Evolutionary conservation across 2,329 filamentous ascomycete genomes (phyloP).

Genomic region (Zarea fungicola): DNA sequence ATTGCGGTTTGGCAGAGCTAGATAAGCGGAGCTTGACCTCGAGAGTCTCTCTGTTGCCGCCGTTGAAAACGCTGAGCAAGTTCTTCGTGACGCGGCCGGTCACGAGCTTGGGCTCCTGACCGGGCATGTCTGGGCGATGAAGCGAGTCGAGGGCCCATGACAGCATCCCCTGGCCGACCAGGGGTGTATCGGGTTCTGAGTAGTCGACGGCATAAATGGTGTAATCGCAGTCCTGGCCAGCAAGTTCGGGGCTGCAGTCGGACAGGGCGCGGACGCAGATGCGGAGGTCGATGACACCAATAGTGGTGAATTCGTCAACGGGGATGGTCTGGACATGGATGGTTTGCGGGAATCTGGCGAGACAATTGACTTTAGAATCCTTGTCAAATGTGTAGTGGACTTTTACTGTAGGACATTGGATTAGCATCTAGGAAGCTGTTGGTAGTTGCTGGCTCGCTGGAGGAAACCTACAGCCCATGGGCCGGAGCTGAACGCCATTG

Average conservation of each 20-base stretch:
- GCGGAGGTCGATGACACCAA: constrained; percentile 83
- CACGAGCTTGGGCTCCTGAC: constrained; percentile 65
- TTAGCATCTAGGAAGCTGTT: constrained; percentile 8
- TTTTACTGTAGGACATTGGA: constrained; percentile 62
- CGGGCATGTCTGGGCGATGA: constrained; percentile 29
- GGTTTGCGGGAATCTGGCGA: constrained; percentile 77
- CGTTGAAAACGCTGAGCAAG: constrained; percentile 74
- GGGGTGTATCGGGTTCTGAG: constrained; percentile 86
- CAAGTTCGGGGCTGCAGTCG: constrained; percentile 76
- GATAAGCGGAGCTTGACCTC: constrained; percentile 90
- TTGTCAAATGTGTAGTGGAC: constrained; percentile 94
- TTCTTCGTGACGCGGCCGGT: constrained; percentile 90
- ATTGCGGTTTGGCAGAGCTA: constrained; percentile 59
- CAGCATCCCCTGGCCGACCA: constrained; percentile 93
- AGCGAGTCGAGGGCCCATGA: constrained; percentile 66
- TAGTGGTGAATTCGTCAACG: constrained; percentile 72
- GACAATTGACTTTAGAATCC: constrained; percentile 80
- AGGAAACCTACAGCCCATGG: constrained; percentile 60
- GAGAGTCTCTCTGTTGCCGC: constrained; percentile 78
- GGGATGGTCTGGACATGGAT: constrained; percentile 75
- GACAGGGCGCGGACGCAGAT: constrained; percentile 80
- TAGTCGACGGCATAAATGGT: constrained; percentile 97
- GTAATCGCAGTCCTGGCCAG: constrained; percentile 69
- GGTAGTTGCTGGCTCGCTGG: constrained; percentile 18
- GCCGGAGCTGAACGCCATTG: constrained; percentile 51